These are phyloP conservation scores for Pulveroboletus ravenelii DNA, from an alignment of 768 basidiomycete species.

Conservation along the genomic window DNA sequence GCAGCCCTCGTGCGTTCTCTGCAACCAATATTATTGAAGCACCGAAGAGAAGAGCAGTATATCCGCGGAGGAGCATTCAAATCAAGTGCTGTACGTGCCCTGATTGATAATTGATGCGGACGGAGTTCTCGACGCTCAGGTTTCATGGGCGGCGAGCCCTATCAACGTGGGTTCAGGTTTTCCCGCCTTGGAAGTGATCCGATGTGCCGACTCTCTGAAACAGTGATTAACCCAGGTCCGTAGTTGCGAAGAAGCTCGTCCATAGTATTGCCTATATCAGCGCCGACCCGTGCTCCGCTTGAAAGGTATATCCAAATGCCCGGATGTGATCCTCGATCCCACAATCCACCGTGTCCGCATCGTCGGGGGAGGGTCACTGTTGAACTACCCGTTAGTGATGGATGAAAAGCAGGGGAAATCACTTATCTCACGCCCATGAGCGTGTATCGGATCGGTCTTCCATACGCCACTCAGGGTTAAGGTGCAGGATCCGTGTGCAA, in stretches of 20 bases:
- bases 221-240: background rate
- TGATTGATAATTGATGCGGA: background rate
- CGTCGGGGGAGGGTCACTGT: background rate
- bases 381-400: background rate
- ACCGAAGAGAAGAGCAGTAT: conserved; percentile 1
- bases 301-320: background rate
- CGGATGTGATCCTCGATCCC: background rate
- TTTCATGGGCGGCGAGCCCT: conserved; percentile 10
- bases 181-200: background rate
- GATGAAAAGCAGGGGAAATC: background rate
- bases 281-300: background rate
- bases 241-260: background rate
- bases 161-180: conserved; percentile 1
- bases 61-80: conserved; percentile 7
- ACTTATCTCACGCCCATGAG: conserved; percentile 1
- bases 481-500: conserved; percentile 1
- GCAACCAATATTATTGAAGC: background rate
- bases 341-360: background rate
- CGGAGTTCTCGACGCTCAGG: background rate
- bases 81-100: background rate
- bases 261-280: background rate
- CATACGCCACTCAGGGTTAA: background rate
- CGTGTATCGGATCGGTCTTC: conserved; percentile 1
- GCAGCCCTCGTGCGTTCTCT: background rate
- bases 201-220: conserved; percentile 5